A percentile compares a stretch with the other conserved stretches of the same genome.
Conservation (phyloP, 163 green algal genomes). For the Smithsoniella earleae region DNA sequence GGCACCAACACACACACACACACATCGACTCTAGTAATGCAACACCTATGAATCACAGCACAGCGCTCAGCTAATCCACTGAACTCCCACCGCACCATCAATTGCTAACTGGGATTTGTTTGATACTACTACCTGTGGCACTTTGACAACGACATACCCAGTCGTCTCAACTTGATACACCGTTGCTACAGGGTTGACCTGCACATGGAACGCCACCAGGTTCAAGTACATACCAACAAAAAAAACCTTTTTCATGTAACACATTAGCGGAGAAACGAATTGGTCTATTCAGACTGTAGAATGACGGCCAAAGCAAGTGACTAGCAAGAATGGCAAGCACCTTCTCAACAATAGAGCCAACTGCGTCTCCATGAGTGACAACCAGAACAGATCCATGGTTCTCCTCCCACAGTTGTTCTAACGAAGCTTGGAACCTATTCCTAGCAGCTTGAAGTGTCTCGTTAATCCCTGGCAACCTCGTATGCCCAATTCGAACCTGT, state of each 20-base stretch:
- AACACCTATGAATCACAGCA: no score
- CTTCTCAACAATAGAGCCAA: constrained; percentile 14
- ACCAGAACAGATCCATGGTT: not conserved
- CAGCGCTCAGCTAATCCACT: not conserved
- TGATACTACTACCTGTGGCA: no score
- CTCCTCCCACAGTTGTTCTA: not conserved
- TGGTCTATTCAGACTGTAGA: no score
- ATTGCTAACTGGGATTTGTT: not conserved
- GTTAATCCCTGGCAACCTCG: not conserved
- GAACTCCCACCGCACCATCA: constrained; percentile 5
- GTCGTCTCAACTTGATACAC: constrained; percentile 28
- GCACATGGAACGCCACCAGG: no score
- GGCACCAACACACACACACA: no score
- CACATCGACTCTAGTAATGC: no score
- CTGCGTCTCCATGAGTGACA: constrained; percentile 20
- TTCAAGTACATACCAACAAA: no score
- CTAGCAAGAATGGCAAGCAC: no score
- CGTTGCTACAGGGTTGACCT: not conserved
- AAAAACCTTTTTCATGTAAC: no score
- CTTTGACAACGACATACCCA: not conserved
- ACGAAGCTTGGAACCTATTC: not conserved
- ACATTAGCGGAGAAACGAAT: no score
- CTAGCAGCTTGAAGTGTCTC: not conserved
- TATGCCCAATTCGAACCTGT: constrained; percentile 14
- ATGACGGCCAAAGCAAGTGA: no score